Evolutionary conservation across 768 basidiomycete genomes (phyloP).

Genomic region (Cystofilobasidium capitatum): DNA sequence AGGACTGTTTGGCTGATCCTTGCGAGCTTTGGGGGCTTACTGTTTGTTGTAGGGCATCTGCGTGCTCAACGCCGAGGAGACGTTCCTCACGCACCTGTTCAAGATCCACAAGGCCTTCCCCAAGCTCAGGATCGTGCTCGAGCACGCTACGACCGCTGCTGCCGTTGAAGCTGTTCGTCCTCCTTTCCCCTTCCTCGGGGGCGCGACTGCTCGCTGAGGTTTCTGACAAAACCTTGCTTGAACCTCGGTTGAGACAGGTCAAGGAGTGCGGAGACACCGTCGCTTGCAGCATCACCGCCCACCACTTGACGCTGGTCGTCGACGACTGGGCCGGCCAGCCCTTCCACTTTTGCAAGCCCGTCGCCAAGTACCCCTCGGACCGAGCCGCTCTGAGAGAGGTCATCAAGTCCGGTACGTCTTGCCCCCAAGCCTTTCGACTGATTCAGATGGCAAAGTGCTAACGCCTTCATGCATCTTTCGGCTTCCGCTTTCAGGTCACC

Average conservation of each 20-base stretch:
- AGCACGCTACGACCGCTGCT: constrained; percentile 88
- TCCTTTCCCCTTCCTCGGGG: constrained; percentile 26
- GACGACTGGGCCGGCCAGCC: constrained; percentile 95
- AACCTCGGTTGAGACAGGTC: constrained; percentile 34
- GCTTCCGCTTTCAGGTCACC: constrained; percentile 52
- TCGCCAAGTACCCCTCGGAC: constrained; percentile 92
- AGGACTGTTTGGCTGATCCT: not conserved
- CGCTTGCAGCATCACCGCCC: constrained; percentile 92
- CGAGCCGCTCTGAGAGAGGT: constrained; percentile 69
- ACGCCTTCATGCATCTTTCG: not conserved
- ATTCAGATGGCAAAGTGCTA: not conserved
- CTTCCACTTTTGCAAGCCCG: constrained; percentile 94
- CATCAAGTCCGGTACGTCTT: constrained; percentile 55
- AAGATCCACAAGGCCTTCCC: constrained; percentile 77
- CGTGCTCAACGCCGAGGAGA: constrained; percentile 82
- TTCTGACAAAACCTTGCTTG: not conserved
- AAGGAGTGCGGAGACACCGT: constrained; percentile 58
- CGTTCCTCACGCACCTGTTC: constrained; percentile 76
- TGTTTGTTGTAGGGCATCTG: constrained; percentile 59
- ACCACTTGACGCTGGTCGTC: constrained; percentile 85
- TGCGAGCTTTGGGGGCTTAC: not conserved
- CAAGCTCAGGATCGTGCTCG: constrained; percentile 82
- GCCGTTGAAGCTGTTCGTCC: constrained; percentile 77
- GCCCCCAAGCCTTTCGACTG: not conserved
- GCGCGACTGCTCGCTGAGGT: not conserved